Conservation (phyloP, 2,329 filamentous ascomycete genomes). For the Cytospora paraplurivora region DNA sequence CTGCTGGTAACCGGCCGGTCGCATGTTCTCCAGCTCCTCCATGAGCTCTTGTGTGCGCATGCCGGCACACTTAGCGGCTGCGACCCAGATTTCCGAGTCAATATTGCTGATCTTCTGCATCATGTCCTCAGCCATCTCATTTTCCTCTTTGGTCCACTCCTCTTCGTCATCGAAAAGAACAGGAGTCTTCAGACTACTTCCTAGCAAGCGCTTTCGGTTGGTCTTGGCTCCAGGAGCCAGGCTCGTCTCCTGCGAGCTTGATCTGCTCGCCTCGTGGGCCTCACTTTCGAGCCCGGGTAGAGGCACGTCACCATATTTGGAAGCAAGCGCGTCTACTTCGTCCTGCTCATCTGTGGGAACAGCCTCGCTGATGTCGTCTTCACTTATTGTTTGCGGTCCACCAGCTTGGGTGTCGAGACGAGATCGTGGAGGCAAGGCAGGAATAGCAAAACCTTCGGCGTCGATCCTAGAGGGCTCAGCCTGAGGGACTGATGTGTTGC, state of each 20-base stretch:
- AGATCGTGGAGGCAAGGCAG: constrained; percentile 47
- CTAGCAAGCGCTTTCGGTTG: constrained; percentile 26
- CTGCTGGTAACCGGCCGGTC: constrained; percentile 50
- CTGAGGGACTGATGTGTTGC: constrained; percentile 37
- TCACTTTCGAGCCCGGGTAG: constrained; percentile 4
- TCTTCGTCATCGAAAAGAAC: constrained; percentile 40
- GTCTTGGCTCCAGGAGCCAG: constrained; percentile 23
- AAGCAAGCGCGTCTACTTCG: constrained; percentile 39
- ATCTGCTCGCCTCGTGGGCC: not conserved
- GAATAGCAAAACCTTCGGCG: constrained; percentile 70
- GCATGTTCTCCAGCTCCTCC: constrained; percentile 50
- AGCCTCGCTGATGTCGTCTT: constrained; percentile 34
- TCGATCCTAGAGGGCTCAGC: constrained; percentile 46
- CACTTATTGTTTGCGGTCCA: constrained; percentile 30
- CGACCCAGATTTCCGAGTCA: constrained; percentile 43
- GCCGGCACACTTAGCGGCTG: constrained; percentile 29
- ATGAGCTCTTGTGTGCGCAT: constrained; percentile 23
- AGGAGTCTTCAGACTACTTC: constrained; percentile 27
- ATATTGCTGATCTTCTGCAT: constrained; percentile 68
- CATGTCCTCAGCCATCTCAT: constrained; percentile 69
- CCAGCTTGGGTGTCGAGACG: not conserved
- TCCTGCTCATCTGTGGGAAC: constrained; percentile 29
- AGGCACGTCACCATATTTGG: constrained; percentile 46
- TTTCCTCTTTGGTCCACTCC: constrained; percentile 63
- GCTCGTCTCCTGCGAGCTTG: not conserved